Percentiles rank a stretch among this genome's conserved stretches.
phyloP scores from a whole-genome alignment of 2,329 filamentous ascomycete genomes.

The Arthrinium puccinioides region DNA sequence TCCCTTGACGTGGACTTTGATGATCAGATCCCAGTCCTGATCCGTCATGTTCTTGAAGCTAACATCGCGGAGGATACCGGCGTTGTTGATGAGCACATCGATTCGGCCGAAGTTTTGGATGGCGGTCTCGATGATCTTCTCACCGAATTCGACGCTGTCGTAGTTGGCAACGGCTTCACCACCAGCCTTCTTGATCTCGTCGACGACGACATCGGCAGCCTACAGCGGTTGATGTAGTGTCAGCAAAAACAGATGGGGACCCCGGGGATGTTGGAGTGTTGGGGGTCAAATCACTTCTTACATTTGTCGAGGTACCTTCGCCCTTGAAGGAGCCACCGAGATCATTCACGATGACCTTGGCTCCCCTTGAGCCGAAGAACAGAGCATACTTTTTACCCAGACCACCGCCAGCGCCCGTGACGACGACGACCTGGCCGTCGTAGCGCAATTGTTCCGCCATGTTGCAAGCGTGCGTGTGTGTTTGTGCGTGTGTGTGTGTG shows the following conservation, averaged over 20 bases:
- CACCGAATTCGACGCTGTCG: slow-evolving; percentile 87
- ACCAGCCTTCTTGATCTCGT: slow-evolving; percentile 78
- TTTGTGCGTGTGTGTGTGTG: not conserved
- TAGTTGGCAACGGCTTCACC: slow-evolving; percentile 98
- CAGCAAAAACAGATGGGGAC: slow-evolving; percentile 8
- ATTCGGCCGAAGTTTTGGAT: slow-evolving; percentile 77
- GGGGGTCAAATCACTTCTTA: slow-evolving; percentile 31
- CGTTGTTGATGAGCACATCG: slow-evolving; percentile 96
- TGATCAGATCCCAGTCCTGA: slow-evolving; percentile 91
- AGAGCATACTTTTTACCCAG: slow-evolving; percentile 75
- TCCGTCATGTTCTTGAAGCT: slow-evolving; percentile 99
- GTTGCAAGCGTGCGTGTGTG: slow-evolving; percentile 5
- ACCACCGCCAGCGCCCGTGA: slow-evolving; percentile 80
- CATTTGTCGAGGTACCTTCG: slow-evolving; percentile 80
- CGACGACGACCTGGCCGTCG: slow-evolving; percentile 82
- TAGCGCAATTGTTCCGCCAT: slow-evolving; percentile 51
- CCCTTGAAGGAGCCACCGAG: slow-evolving; percentile 89
- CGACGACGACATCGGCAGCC: slow-evolving; percentile 76
- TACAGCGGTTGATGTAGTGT: slow-evolving; percentile 26
- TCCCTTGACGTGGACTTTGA: slow-evolving; percentile 85
- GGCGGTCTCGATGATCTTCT: slow-evolving; percentile 87
- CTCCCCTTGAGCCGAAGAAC: slow-evolving; percentile 88
- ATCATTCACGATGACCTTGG: slow-evolving; percentile 94
- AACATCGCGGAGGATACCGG: slow-evolving; percentile 87
- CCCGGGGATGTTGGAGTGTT: not conserved